Percentiles rank a stretch among this genome's conserved stretches.
Evolutionary conservation across 192 early-diverging fungal species (phyloP).

Genomic region (Pilaira anomala): DNA sequence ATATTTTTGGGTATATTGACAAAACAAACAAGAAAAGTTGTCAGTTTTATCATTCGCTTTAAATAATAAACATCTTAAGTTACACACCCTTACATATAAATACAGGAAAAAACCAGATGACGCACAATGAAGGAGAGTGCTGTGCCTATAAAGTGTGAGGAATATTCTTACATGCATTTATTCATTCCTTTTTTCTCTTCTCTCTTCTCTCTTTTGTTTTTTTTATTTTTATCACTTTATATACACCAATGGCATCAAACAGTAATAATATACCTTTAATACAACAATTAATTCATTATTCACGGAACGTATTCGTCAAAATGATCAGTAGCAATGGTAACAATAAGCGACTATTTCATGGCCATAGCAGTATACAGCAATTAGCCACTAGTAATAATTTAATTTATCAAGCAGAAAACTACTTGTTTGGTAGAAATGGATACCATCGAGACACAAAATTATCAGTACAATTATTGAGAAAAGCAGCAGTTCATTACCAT

Average conservation of each 20-base stretch:
- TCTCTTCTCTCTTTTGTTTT: background rate
- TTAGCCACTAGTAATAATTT: too few relatives aligned
- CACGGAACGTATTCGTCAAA: constrained; percentile 5
- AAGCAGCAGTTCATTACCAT: constrained; percentile 37
- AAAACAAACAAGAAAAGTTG: too few relatives aligned
- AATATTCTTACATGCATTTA: too few relatives aligned
- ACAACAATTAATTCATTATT: constrained; percentile 12
- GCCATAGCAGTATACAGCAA: too few relatives aligned
- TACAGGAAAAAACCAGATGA: too few relatives aligned
- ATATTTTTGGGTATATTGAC: too few relatives aligned
- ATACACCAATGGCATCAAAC: background rate
- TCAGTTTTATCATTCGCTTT: too few relatives aligned
- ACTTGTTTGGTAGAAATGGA: constrained; percentile 54
- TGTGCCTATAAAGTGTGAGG: too few relatives aligned
- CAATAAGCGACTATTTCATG: background rate
- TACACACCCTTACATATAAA: too few relatives aligned
- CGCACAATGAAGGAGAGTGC: too few relatives aligned
- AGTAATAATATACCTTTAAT: constrained; percentile 1
- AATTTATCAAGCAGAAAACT: constrained; percentile 19
- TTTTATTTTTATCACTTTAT: background rate
- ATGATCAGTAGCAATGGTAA: constrained; percentile 4
- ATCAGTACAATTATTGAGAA: constrained; percentile 51
- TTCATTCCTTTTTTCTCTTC: background rate
- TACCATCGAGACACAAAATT: constrained; percentile 40
- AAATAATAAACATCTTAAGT: too few relatives aligned